Percentiles rank a stretch among this genome's conserved stretches.
Conservation (phyloP, 768 basidiomycete species). For the Nidularia pulvinata region DNA sequence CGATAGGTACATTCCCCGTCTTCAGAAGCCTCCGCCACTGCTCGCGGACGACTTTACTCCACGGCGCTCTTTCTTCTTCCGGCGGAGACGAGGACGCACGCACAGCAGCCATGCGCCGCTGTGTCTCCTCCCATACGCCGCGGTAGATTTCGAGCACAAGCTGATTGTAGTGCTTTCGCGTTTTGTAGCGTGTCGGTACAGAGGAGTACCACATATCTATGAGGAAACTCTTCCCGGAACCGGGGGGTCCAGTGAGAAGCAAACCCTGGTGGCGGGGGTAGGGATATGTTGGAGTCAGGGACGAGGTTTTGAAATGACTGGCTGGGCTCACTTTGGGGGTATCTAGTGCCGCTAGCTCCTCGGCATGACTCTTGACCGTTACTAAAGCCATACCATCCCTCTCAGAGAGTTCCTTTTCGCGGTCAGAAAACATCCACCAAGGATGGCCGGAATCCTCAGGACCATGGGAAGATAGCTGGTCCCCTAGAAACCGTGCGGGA, state of each 20-base stretch:
- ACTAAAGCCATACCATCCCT: slow-evolving; percentile 19
- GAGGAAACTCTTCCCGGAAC: slow-evolving; percentile 53
- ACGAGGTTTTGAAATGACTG: background rate
- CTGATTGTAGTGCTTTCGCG: slow-evolving; percentile 56
- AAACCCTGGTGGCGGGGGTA: too few species aligned
- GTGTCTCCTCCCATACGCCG: slow-evolving; percentile 51
- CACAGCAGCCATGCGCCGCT: slow-evolving; percentile 27
- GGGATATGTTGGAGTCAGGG: background rate
- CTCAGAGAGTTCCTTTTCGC: slow-evolving; percentile 8
- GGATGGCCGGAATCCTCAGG: slow-evolving; percentile 16
- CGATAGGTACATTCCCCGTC: slow-evolving; percentile 20
- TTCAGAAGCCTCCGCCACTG: slow-evolving; percentile 26
- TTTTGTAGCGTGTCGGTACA: slow-evolving; percentile 50
- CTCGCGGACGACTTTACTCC: slow-evolving; percentile 19
- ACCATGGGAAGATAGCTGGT: slow-evolving; percentile 8
- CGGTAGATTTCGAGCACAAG: slow-evolving; percentile 56
- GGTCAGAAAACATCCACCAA: slow-evolving; percentile 24
- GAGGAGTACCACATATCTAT: slow-evolving; percentile 57
- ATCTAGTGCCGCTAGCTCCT: slow-evolving; percentile 46
- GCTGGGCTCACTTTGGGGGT: slow-evolving; percentile 45
- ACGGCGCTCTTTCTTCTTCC: slow-evolving; percentile 14
- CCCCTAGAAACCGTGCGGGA: slow-evolving; percentile 19
- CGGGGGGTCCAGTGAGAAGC: slow-evolving; percentile 49
- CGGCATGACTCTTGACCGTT: slow-evolving; percentile 35
- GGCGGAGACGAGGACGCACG: background rate